Conservation (phyloP, 2,329 filamentous ascomycete genomes). For the Alternaria gaisen region DNA sequence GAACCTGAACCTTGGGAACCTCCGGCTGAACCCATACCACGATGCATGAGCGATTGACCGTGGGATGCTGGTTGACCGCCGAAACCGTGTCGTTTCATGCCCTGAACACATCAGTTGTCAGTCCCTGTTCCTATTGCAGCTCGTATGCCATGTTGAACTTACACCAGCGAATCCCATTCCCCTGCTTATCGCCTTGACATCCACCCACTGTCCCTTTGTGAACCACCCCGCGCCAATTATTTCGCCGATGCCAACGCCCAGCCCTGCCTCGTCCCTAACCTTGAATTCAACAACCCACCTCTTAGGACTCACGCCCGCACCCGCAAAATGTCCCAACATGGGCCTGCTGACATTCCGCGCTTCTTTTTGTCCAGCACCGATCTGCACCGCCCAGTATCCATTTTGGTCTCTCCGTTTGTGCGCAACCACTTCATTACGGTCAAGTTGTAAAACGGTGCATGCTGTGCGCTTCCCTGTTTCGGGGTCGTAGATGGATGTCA, state of each 20-base stretch:
- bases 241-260: constrained; percentile 77
- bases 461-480: constrained; percentile 79
- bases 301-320: constrained; percentile 83
- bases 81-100: constrained; percentile 97
- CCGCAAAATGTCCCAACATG: constrained; percentile 86
- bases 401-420: constrained; percentile 82
- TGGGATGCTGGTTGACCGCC: constrained; percentile 88
- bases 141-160: constrained; percentile 34
- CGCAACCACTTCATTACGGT: constrained; percentile 87
- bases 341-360: constrained; percentile 81
- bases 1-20: constrained; percentile 92
- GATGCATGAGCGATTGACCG: constrained; percentile 94
- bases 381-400: constrained; percentile 93
- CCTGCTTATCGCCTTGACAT: constrained; percentile 78
- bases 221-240: constrained; percentile 90
- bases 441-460: constrained; percentile 93
- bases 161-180: constrained; percentile 92
- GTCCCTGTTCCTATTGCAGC: background rate
- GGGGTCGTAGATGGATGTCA: constrained; percentile 87
- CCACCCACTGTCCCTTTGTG: constrained; percentile 86
- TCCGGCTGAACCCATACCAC: constrained; percentile 88
- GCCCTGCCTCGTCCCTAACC: constrained; percentile 75
- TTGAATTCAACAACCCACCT: constrained; percentile 84
- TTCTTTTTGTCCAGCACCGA: constrained; percentile 80
- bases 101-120: constrained; percentile 51